These are phyloP conservation scores for Aspergillus ellipticus DNA, from an alignment of 495 filamentous ascomycete genomes.

Conservation along the genomic window DNA sequence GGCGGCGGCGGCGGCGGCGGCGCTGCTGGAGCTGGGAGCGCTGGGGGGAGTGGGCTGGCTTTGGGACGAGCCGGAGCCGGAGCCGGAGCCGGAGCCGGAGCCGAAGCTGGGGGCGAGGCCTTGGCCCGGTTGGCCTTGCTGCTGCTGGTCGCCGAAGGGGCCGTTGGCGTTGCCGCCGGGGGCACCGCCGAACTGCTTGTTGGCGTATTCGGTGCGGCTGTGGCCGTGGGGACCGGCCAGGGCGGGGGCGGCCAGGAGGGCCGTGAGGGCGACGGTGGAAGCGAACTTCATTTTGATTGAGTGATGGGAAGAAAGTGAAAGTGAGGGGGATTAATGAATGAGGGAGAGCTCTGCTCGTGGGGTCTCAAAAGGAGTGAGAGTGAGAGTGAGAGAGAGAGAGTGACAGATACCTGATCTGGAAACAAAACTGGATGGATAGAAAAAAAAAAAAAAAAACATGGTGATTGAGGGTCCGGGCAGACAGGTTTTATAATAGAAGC, in stretches of 20 bases:
- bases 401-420: not conserved
- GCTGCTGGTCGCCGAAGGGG: not conserved
- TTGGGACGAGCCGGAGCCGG: too few species aligned
- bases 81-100: too few species aligned
- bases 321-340: not conserved
- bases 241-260: slow-evolving; percentile 21
- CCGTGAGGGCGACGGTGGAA: slow-evolving; percentile 12
- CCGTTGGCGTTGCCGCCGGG: not conserved
- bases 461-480: too few species aligned
- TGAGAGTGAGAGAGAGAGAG: not conserved
- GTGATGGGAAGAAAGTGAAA: not conserved
- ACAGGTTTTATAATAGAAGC: not conserved
- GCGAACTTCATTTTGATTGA: slow-evolving; percentile 29
- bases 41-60: not conserved
- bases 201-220: not conserved
- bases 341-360: not conserved
- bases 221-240: slow-evolving; percentile 23
- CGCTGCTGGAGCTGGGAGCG: slow-evolving; percentile 19
- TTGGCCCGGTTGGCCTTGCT: not conserved
- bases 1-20: slow-evolving; percentile 12
- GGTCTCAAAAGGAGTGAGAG: too few species aligned
- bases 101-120: not conserved
- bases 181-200: not conserved
- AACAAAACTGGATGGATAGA: not conserved
- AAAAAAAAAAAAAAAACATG: not conserved